Evolutionary conservation across 352 stramenopile species (phyloP), one percentile per base, ranked within the genome.

Genomic region (Globisporangium orthogonon): DNA sequence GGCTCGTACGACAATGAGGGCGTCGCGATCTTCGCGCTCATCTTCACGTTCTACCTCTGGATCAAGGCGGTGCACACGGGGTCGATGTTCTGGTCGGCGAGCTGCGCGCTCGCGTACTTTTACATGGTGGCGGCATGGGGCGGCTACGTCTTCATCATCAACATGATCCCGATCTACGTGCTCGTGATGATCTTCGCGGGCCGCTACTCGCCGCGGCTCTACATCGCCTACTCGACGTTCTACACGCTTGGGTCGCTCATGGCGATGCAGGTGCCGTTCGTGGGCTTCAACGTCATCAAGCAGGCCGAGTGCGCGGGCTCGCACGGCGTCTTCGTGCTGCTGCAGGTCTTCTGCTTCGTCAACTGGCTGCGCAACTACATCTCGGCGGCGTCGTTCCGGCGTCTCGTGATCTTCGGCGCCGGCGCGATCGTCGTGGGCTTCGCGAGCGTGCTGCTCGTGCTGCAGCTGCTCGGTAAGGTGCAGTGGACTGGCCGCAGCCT

Each of bases 81-180:
- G 7, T 77, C 74, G 10, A 96, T 97, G 80, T 50, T 95, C 35
- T 73, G 62, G 58, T 77, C 81, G 7, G 78, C 65, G 2, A 30
- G 67, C 4, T 66, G 69, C 11, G 78, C 85, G 65, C 67, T 99
- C 28, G 76, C 82, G 3, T 99, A 99, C 69, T 98, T 99, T 67
- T 95, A 95, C 64, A 97, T 97, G 91, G 95, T 97, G 15, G 77
- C 96, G 6, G 94, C 94, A 0, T 99, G 97, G 97, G 97, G 97
- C 63, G 97, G 97, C 52, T 99, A 99, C 71, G 94, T 99, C 31
- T 99, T 99, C 76, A 98, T 99, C 49, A 89, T 99, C 70, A 99
- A 99, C 73, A 80, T 99, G 41, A 86, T 99, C 41, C 96, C 95
- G 33, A 88, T 98, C 29, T 94, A 99, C 70, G 90, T 96, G 15